Conservation (phyloP, 148 eudicot genomes). For the Polygonum aviculare region DNA sequence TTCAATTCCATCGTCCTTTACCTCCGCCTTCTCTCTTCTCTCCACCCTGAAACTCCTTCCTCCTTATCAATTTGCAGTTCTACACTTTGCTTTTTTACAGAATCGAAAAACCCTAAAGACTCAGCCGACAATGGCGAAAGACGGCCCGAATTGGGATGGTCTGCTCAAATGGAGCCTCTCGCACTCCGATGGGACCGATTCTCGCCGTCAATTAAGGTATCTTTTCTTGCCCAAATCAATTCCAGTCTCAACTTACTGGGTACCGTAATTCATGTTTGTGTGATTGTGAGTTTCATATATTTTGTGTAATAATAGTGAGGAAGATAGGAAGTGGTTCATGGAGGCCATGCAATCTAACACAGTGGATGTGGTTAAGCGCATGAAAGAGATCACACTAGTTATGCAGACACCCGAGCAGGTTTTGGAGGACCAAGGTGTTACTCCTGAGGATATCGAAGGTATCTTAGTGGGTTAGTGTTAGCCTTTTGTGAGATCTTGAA, state of each 20-base stretch:
- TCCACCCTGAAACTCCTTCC: background rate
- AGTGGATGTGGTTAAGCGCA: slow-evolving; percentile 69
- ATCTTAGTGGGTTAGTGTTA: slow-evolving; percentile 1
- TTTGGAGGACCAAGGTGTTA: slow-evolving; percentile 80
- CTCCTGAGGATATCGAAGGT: slow-evolving; percentile 82
- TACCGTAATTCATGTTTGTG: too few relatives aligned
- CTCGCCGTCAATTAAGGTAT: slow-evolving; percentile 67
- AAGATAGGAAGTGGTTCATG: slow-evolving; percentile 91
- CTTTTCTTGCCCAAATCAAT: background rate
- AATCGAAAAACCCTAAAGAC: background rate
- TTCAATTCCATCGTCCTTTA: too few relatives aligned
- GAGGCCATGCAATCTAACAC: slow-evolving; percentile 96
- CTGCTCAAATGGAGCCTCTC: slow-evolving; percentile 87
- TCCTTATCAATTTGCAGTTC: background rate
- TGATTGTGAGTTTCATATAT: too few relatives aligned
- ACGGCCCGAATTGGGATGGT: slow-evolving; percentile 86
- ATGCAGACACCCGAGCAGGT: slow-evolving; percentile 88
- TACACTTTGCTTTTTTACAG: background rate
- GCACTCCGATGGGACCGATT: slow-evolving; percentile 63
- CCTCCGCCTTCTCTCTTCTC: too few relatives aligned
- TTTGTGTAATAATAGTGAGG: slow-evolving; percentile 39
- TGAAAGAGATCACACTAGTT: slow-evolving; percentile 92
- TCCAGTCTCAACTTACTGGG: too few relatives aligned
- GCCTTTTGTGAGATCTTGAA: background rate
- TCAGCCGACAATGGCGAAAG: slow-evolving; percentile 37